Percentiles rank a stretch among this genome's conserved stretches.
phyloP scores from a whole-genome alignment of 495 filamentous ascomycete species.

The Usnea hakonensis region DNA sequence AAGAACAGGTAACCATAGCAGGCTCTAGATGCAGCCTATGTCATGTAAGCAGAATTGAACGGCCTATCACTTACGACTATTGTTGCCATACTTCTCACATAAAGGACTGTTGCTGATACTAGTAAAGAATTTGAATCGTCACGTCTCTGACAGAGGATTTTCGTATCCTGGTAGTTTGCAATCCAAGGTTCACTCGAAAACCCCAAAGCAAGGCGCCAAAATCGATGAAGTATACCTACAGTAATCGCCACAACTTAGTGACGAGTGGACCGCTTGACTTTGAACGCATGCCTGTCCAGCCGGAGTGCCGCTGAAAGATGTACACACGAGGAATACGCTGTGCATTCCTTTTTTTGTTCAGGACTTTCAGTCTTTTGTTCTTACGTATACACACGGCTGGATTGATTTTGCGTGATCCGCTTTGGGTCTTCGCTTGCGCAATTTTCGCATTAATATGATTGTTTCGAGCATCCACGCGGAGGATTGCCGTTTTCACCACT shows the following conservation, averaged over 20 bases:
- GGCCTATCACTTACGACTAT: neutral
- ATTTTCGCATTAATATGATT: neutral
- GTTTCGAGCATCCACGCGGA: neutral
- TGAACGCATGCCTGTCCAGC: neutral
- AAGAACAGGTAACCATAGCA: neutral
- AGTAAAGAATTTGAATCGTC: neutral
- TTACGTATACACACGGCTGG: neutral
- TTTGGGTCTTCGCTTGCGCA: neutral
- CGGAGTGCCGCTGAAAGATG: neutral
- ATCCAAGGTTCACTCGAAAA: neutral
- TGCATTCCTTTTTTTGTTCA: neutral
- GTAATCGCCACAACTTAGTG: neutral
- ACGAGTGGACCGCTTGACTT: neutral
- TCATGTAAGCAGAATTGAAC: neutral
- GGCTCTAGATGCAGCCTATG: slow-evolving; percentile 5
- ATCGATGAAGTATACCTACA: neutral
- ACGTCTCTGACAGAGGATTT: neutral
- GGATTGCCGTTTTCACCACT: neutral
- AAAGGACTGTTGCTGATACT: neutral
- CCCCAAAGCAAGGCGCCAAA: neutral
- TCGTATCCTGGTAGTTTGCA: no score
- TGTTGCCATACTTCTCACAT: neutral
- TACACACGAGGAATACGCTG: neutral
- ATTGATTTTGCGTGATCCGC: neutral
- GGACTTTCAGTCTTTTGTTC: neutral